A percentile compares a stretch with the other conserved stretches of the same genome.
Evolutionary conservation across 2,329 filamentous ascomycete genomes (phyloP).

Genomic region (Pyrenophora teres): DNA sequence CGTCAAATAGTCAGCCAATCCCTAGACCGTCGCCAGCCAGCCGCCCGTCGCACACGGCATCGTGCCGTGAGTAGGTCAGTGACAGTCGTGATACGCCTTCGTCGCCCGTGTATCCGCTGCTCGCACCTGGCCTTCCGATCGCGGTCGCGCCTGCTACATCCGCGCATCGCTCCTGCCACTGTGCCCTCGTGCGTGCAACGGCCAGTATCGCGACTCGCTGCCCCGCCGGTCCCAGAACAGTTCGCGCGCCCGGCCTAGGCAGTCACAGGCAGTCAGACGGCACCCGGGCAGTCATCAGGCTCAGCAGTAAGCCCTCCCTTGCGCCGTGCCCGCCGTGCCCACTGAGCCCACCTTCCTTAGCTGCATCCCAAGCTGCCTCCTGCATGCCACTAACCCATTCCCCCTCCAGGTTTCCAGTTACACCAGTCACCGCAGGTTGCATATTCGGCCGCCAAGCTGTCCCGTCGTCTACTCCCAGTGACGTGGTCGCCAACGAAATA

Average conservation of each 20-base stretch:
- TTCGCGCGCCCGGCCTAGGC: neutral
- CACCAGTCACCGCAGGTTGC: constrained; percentile 37
- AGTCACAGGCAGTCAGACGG: neutral
- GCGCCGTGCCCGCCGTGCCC: constrained; percentile 19
- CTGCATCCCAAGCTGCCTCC: constrained; percentile 22
- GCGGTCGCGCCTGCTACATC: constrained; percentile 12
- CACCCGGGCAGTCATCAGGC: constrained; percentile 1
- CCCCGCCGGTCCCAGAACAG: too few species aligned
- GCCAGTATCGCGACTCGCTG: neutral
- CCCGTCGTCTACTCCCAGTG: constrained; percentile 37
- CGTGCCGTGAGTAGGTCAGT: constrained; percentile 2
- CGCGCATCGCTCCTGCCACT: constrained; percentile 3
- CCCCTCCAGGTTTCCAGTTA: constrained; percentile 35
- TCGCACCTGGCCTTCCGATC: constrained; percentile 9
- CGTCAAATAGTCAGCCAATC: constrained; percentile 15
- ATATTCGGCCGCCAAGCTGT: constrained; percentile 43
- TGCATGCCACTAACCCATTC: constrained; percentile 45
- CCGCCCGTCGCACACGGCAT: constrained; percentile 22
- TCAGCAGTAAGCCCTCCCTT: constrained; percentile 17
- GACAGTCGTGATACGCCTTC: constrained; percentile 1
- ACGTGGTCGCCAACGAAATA: constrained; percentile 50
- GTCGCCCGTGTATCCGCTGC: constrained; percentile 3
- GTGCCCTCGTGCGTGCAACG: neutral
- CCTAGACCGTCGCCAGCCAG: constrained; percentile 4
- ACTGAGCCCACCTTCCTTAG: constrained; percentile 15